Evolutionary conservation across 345 rosid genomes (phyloP), one percentile per base, ranked within the genome.

Genomic region (Excoecaria cochinchinensis): DNA sequence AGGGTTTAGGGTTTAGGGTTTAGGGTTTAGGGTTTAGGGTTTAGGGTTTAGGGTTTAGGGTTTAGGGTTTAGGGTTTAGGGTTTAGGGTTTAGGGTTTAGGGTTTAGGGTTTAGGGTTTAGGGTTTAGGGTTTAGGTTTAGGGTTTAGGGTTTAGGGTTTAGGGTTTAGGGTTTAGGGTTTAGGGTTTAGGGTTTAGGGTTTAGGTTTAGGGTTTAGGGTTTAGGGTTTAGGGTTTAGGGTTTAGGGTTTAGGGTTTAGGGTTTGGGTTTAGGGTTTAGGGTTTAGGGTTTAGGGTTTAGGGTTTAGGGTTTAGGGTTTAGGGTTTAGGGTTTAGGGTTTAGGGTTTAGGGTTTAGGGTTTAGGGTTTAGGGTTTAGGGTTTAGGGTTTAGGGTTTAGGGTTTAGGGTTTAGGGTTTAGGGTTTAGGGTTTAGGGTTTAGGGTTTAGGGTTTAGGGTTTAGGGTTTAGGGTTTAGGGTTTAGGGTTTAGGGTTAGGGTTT

Each of bases 301-400:
- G 83, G 39, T 76, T 77, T 24, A 47, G 83, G 77, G 17, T 80
- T 72, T 44, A 46, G 74, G 46, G n/a, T n/a, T 56, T 72, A 44
- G 67, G 75, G 75, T 58, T 72, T 72, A 72, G 75, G 75, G 75
- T 42, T 72, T 72, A 67, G 83, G 80, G 78, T 75, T 79, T 62
- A 65, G 82, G 82, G 74, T 71, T 79, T 63, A 65, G 79, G 82
- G 75, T 80, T 80, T 70, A 71, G 77, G 80, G 76, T 81, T 81
- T 76, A 77, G 84, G 84, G 73, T 80, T 81, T 69, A 51, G 78
- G 79, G 74, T 75, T 80, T 76, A 52, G 68, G 76, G 76, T 76
- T 81, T 59, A 70, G 80, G 80, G 73, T 80, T 75, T 70, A 72
- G 78, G 74, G 67, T 76, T 80, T 76, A 77, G 80, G 80, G 60